Conservation (phyloP, 495 filamentous ascomycete genomes). For the Podospora australis region DNA sequence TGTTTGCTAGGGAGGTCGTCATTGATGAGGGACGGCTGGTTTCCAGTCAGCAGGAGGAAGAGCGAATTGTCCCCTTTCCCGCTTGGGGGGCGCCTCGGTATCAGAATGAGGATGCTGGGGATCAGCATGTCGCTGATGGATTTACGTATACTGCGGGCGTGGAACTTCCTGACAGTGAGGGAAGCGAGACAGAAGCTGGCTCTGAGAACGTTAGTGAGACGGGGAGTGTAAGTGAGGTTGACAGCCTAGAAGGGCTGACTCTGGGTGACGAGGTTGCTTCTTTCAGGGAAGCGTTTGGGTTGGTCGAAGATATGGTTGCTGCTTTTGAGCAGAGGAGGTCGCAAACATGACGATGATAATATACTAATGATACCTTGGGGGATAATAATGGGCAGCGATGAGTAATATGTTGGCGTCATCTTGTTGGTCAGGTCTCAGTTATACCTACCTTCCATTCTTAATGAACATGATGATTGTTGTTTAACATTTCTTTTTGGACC, state of each 20-base stretch:
- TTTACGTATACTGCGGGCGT: background rate
- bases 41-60: too few species aligned
- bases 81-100: background rate
- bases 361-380: background rate
- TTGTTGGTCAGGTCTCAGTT: too few species aligned
- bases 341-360: background rate
- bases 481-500: too few species aligned
- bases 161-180: background rate
- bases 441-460: too few species aligned
- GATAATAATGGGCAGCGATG: background rate
- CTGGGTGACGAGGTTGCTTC: constrained; percentile 36
- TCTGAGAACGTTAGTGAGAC: background rate
- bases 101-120: background rate
- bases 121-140: background rate
- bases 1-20: background rate
- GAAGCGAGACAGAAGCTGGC: background rate
- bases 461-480: too few species aligned
- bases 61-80: too few species aligned
- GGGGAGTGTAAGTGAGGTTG: background rate
- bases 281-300: constrained; percentile 38
- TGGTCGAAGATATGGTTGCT: constrained; percentile 41
- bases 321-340: constrained; percentile 32
- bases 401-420: background rate
- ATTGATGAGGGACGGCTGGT: too few species aligned
- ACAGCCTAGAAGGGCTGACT: background rate